A percentile compares a stretch with the other conserved stretches of the same genome.
Conservation (phyloP, 2,329 filamentous ascomycete species). For the Geosmithia putterillii region DNA sequence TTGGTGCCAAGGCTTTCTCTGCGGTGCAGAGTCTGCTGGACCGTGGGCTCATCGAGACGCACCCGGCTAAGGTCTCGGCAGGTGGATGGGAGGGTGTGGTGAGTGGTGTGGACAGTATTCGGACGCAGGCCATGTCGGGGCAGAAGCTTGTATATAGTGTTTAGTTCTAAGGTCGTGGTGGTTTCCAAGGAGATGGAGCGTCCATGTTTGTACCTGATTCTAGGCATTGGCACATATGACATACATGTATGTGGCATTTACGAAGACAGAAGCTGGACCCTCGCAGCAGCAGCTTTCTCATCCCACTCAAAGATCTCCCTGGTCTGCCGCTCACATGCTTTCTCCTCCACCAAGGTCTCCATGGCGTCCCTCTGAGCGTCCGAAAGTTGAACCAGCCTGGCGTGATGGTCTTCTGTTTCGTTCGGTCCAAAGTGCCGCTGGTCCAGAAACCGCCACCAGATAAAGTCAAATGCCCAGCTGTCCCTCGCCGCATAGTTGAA, state of each 20-base stretch:
- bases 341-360: conserved; percentile 8
- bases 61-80: neutral
- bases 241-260: too few species aligned
- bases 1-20: neutral
- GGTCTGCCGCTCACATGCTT: neutral
- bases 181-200: too few species aligned
- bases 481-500: conserved; percentile 19
- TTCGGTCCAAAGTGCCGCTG: conserved; percentile 14
- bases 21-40: neutral
- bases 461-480: conserved; percentile 22
- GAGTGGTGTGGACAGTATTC: neutral
- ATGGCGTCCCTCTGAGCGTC: conserved; percentile 8
- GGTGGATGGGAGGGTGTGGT: neutral
- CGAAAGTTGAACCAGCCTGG: conserved; percentile 9
- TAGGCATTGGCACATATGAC: too few species aligned
- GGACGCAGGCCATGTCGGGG: neutral
- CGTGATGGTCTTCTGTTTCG: conserved; percentile 5
- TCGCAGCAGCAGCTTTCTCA: neutral
- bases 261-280: too few species aligned
- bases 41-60: neutral
- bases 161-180: too few species aligned
- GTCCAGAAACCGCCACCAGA: conserved; percentile 22
- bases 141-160: too few species aligned
- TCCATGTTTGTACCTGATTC: too few species aligned
- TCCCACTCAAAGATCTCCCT: neutral